Evolutionary conservation across 2,329 filamentous ascomycete species (phyloP), one percentile per base, ranked within the genome.

Genomic region (Fusarium camptoceras): DNA sequence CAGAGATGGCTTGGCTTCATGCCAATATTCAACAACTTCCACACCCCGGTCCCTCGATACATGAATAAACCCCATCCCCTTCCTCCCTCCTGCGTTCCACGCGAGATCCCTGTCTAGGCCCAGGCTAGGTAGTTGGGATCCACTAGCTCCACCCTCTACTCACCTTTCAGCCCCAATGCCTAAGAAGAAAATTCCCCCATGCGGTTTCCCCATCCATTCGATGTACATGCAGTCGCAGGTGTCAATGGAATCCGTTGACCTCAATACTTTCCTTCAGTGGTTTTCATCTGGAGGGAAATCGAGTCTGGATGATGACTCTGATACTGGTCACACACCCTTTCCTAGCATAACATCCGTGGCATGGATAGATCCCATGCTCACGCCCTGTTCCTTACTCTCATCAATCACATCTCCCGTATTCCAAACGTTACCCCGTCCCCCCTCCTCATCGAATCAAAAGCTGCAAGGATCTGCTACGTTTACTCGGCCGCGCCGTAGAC

Each of bases 401-500:
- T 42, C 34, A 47, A 65, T 16, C 51, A 64, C 47, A 39, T 48
- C 28, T 63, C 49, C 60, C 60, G 60, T 64, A 65, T 68, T 54
- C 46, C 68, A 68, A 50, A 63, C 62, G 57, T 58, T 68, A 63
- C 59, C 58, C 57, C 65, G 57, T 66, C 68, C 68, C 70, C 49
- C 51, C 56, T 34, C 50, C 43, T 47, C 31, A 41, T 60, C 55
- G 55, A 69, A 64, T 66, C 64, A 70, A 70, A 69, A 65, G 60
- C 60, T 70, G 64, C 68, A 74, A 71, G 66, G 65, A 64, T 68
- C 59, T 68, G 43, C 64, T 64, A 70, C 59, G 56, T 68, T 67
- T 51, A 74, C 66, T 74, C 72, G 66, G 72, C 53, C 68, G 66
- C 59, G 68, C 72, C 72, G 70, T 72, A 73, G 61, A 71, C 61